These are phyloP conservation scores for Echites panduratus DNA, from an alignment of 257 asterid species.

Conservation along the genomic window DNA sequence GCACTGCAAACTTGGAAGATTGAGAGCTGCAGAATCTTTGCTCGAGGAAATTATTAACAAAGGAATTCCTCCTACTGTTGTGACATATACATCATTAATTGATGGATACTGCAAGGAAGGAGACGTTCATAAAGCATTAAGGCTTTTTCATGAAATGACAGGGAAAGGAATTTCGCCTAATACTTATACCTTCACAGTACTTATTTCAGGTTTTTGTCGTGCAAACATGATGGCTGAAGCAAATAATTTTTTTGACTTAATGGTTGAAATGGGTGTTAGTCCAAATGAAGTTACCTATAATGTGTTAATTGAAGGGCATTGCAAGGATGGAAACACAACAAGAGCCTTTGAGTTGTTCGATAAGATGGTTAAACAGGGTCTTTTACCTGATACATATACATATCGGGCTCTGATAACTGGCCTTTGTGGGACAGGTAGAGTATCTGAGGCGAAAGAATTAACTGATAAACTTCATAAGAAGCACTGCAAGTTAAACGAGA, in stretches of 20 bases:
- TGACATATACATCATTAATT: constrained; percentile 78
- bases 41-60: constrained; percentile 47
- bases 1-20: constrained; percentile 63
- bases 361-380: constrained; percentile 70
- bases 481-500: constrained; percentile 48
- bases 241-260: constrained; percentile 35
- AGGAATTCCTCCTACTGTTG: constrained; percentile 72
- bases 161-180: constrained; percentile 74
- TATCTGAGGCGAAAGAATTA: constrained; percentile 60
- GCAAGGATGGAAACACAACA: constrained; percentile 44
- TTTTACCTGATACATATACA: constrained; percentile 73
- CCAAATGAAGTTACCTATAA: constrained; percentile 81
- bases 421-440: constrained; percentile 57
- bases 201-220: constrained; percentile 59
- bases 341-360: constrained; percentile 63
- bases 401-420: constrained; percentile 64
- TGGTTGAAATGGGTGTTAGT: constrained; percentile 49
- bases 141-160: constrained; percentile 72
- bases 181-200: constrained; percentile 61
- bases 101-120: constrained; percentile 71
- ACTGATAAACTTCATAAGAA: constrained; percentile 49
- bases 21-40: constrained; percentile 41
- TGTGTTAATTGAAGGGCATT: constrained; percentile 72
- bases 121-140: constrained; percentile 56
- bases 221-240: constrained; percentile 68